Conservation (phyloP, 768 basidiomycete species). For the Fomitopsis serialis region DNA sequence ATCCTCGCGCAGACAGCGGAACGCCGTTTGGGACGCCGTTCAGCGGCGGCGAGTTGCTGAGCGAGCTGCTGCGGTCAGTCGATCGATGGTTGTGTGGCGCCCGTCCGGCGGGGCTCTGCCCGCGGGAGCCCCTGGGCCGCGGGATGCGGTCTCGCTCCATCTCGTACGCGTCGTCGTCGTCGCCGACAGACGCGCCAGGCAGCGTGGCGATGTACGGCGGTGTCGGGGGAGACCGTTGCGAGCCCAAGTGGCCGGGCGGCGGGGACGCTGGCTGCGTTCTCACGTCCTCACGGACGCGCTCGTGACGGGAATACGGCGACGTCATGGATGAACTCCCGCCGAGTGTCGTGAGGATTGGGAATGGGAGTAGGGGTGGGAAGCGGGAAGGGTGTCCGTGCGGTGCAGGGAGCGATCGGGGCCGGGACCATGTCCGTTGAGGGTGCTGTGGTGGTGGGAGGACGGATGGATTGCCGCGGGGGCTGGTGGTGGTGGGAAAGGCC, state of each 20-base stretch:
- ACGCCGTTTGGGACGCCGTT: constrained; percentile 1
- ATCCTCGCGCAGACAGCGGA: constrained; percentile 3
- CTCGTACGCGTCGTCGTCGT: constrained; percentile 18
- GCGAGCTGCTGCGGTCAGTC: background rate
- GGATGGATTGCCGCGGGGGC: constrained; percentile 20
- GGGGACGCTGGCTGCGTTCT: constrained; percentile 11
- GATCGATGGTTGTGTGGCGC: constrained; percentile 1
- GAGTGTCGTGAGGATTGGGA: constrained; percentile 8
- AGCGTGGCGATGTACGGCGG: constrained; percentile 22
- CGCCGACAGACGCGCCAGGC: constrained; percentile 17
- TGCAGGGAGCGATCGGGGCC: constrained; percentile 13
- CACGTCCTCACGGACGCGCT: constrained; percentile 12
- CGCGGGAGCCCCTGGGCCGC: background rate
- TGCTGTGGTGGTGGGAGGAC: constrained; percentile 13
- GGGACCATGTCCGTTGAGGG: constrained; percentile 12
- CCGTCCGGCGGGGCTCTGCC: background rate
- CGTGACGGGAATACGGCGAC: constrained; percentile 7
- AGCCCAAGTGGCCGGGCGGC: constrained; percentile 6
- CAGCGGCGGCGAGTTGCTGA: constrained; percentile 1
- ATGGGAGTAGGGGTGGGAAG: constrained; percentile 20
- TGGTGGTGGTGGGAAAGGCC: constrained; percentile 14
- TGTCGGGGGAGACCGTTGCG: constrained; percentile 13
- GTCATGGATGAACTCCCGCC: constrained; percentile 4
- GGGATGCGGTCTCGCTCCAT: constrained; percentile 3
- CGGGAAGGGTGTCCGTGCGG: constrained; percentile 20